A percentile compares a stretch with the other conserved stretches of the same genome.
phyloP scores from a whole-genome alignment of 2,329 filamentous ascomycete species.

The Penicillium sp. region DNA sequence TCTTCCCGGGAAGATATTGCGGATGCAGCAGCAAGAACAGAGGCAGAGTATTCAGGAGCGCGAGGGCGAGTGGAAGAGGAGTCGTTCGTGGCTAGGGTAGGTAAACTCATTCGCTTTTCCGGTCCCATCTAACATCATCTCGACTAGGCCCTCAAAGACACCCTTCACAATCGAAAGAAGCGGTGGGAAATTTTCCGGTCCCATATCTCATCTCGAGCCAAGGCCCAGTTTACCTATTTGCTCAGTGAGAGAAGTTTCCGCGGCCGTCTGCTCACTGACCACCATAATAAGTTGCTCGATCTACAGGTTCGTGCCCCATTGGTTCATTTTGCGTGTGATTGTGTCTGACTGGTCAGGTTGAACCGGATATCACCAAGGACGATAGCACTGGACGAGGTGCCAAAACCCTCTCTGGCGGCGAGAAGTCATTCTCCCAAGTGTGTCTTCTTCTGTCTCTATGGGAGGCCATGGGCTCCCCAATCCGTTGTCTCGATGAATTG shows the following conservation, averaged over 20 bases:
- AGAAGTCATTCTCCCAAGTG: constrained; percentile 97
- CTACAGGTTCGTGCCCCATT: constrained; percentile 60
- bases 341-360: constrained; percentile 45
- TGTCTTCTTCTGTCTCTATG: constrained; percentile 90
- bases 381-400: constrained; percentile 75
- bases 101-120: constrained; percentile 15
- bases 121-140: constrained; percentile 10
- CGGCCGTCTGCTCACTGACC: constrained; percentile 77
- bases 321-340: constrained; percentile 7
- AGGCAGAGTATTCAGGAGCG: constrained; percentile 39
- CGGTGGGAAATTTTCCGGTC: constrained; percentile 82
- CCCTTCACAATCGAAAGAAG: constrained; percentile 68
- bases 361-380: constrained; percentile 69
- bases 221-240: constrained; percentile 83
- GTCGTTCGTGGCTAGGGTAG: constrained; percentile 42
- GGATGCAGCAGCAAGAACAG: constrained; percentile 43
- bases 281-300: constrained; percentile 71
- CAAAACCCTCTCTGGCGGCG: constrained; percentile 90
- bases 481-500: constrained; percentile 95
- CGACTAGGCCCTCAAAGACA: constrained; percentile 53
- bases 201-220: constrained; percentile 81
- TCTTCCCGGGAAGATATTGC: constrained; percentile 67
- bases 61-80: constrained; percentile 41
- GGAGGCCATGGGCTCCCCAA: constrained; percentile 96
- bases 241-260: constrained; percentile 88